Evolutionary conservation across 495 filamentous ascomycete species (phyloP).

Genomic region (Talaromyces thailandensis): DNA sequence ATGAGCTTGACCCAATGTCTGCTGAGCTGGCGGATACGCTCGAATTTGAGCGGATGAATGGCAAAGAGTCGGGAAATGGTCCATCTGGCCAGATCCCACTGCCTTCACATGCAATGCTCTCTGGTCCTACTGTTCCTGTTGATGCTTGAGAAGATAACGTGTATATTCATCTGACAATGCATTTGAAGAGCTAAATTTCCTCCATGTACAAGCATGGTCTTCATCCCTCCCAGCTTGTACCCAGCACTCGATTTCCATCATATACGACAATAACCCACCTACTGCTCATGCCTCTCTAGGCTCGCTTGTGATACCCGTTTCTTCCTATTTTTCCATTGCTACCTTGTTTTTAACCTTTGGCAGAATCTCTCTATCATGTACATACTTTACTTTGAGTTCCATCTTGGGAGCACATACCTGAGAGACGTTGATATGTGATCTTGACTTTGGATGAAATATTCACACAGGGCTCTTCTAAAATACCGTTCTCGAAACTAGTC

Average conservation of each 20-base stretch:
- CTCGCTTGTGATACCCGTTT: slow-evolving; percentile 7
- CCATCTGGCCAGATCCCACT: slow-evolving; percentile 17
- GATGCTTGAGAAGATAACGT: slow-evolving; percentile 18
- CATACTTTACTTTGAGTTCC: neutral
- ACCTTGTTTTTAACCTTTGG: neutral
- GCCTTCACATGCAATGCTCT: slow-evolving; percentile 5
- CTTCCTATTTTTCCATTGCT: neutral
- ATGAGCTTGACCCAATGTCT: slow-evolving; percentile 40
- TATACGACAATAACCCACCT: neutral
- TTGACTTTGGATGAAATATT: neutral
- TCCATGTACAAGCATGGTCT: neutral
- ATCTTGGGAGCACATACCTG: neutral
- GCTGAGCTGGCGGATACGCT: slow-evolving; percentile 37
- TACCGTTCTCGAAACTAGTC: neutral
- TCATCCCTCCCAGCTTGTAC: neutral
- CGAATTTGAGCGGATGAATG: slow-evolving; percentile 38
- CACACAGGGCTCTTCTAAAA: neutral
- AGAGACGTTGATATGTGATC: neutral
- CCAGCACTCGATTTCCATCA: neutral
- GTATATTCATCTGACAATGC: neutral
- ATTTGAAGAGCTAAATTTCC: neutral
- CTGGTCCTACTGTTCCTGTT: slow-evolving; percentile 24
- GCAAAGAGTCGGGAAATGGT: slow-evolving; percentile 20
- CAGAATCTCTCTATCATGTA: neutral
- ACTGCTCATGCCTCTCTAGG: neutral